Conservation (phyloP, 176 grass and related monocot genomes). For the Oropetium thomaeum region DNA sequence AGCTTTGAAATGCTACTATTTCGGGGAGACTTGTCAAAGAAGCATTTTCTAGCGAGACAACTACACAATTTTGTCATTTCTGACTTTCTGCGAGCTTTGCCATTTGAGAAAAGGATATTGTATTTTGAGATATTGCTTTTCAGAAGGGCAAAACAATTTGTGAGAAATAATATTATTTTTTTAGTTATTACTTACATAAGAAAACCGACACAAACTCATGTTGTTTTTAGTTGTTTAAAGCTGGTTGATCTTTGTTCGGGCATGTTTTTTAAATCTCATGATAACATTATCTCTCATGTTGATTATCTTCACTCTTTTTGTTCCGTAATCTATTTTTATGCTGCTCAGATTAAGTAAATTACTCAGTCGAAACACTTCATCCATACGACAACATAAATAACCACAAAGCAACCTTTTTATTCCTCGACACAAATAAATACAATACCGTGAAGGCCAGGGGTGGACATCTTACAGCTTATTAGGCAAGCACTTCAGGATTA, state of each 20-base stretch:
- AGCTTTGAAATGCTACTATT: neutral
- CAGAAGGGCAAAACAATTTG: neutral
- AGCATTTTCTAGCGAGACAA: neutral
- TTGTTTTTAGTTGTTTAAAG: neutral
- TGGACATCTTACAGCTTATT: constrained; percentile 1
- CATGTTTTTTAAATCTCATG: neutral
- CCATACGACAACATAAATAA: neutral
- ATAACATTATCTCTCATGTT: neutral
- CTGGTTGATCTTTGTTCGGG: neutral
- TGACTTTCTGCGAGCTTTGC: neutral
- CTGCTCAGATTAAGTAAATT: neutral
- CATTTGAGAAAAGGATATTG: neutral
- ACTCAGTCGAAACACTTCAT: neutral
- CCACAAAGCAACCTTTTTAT: constrained; percentile 22
- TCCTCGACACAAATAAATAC: constrained; percentile 18
- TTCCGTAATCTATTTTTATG: neutral
- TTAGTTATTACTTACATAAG: neutral
- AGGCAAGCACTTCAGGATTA: constrained; percentile 3
- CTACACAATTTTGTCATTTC: neutral
- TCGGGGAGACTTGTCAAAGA: neutral
- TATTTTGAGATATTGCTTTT: neutral
- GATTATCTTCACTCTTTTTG: neutral
- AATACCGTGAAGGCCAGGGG: neutral
- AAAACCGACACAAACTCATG: neutral
- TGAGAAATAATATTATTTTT: neutral